These are phyloP conservation scores for Talaromyces borbonicus DNA, from an alignment of 495 filamentous ascomycete species.

Conservation along the genomic window DNA sequence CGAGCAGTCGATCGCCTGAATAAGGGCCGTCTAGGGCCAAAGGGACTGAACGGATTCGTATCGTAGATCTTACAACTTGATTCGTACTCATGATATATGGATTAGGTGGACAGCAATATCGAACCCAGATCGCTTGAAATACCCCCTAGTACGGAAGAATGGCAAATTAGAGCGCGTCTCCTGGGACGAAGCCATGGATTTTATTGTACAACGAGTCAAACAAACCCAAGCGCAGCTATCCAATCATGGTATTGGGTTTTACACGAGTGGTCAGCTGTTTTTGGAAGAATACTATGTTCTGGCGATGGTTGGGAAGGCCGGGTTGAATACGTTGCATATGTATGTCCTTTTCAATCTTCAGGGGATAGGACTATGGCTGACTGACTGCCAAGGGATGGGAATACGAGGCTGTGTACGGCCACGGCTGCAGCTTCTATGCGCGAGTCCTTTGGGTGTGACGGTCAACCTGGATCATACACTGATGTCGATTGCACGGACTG, in stretches of 20 bases:
- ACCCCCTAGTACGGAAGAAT: slow-evolving; percentile 11
- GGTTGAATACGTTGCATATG: slow-evolving; percentile 12
- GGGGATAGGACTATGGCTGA: not conserved
- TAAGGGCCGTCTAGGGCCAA: not conserved
- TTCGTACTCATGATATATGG: not conserved
- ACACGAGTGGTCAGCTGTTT: slow-evolving; percentile 13
- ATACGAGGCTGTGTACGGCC: slow-evolving; percentile 11
- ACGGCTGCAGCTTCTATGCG: slow-evolving; percentile 11
- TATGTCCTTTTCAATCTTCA: not conserved
- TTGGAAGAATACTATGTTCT: slow-evolving; percentile 14
- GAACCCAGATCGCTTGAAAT: slow-evolving; percentile 8
- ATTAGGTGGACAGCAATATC: slow-evolving; percentile 4
- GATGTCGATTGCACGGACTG: slow-evolving; percentile 7
- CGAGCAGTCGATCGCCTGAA: not conserved
- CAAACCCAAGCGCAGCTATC: slow-evolving; percentile 8
- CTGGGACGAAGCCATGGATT: slow-evolving; percentile 13
- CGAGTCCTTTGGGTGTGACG: slow-evolving; percentile 8
- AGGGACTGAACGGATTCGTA: not conserved
- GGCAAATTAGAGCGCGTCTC: slow-evolving; percentile 10
- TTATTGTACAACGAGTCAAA: slow-evolving; percentile 10
- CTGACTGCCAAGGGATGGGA: slow-evolving; percentile 5
- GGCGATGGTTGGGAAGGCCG: slow-evolving; percentile 11
- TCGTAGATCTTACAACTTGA: not conserved
- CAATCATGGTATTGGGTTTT: slow-evolving; percentile 13
- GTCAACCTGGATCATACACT: slow-evolving; percentile 4